These are phyloP conservation scores for Teunomyces kruisii DNA, from an alignment of 805 yeast species.

Conservation along the genomic window DNA sequence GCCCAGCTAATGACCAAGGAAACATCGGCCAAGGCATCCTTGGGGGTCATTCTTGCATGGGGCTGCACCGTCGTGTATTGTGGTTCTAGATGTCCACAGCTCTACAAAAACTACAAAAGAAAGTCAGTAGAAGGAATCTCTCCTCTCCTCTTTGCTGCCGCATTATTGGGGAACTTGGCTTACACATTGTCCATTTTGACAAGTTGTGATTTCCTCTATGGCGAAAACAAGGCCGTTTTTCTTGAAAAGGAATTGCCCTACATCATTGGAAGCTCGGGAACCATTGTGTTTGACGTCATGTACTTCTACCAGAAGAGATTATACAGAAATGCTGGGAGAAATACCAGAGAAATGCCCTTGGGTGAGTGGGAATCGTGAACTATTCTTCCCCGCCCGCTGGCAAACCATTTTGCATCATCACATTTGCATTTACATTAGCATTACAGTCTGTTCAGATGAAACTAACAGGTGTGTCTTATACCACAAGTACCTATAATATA, in stretches of 20 bases:
- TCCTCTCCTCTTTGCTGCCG: conserved; percentile 74
- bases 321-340: conserved; percentile 17
- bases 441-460: no score
- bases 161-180: conserved; percentile 73
- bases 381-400: not conserved
- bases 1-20: not conserved
- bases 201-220: conserved; percentile 50
- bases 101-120: conserved; percentile 69
- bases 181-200: conserved; percentile 75
- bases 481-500: not conserved
- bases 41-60: conserved; percentile 60
- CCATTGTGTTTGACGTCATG: conserved; percentile 70
- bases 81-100: conserved; percentile 80
- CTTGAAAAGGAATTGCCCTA: conserved; percentile 74
- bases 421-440: not conserved
- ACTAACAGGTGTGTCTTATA: not conserved
- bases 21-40: not conserved
- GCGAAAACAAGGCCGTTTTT: conserved; percentile 42
- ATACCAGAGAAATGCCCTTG: conserved; percentile 9
- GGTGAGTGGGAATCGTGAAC: conserved; percentile 6
- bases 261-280: conserved; percentile 82
- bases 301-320: conserved; percentile 62
- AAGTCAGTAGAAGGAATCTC: conserved; percentile 88
- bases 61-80: conserved; percentile 72
- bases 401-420: no score